These are phyloP conservation scores for Clavispora fructus DNA, from an alignment of 805 yeast species.

Conservation along the genomic window DNA sequence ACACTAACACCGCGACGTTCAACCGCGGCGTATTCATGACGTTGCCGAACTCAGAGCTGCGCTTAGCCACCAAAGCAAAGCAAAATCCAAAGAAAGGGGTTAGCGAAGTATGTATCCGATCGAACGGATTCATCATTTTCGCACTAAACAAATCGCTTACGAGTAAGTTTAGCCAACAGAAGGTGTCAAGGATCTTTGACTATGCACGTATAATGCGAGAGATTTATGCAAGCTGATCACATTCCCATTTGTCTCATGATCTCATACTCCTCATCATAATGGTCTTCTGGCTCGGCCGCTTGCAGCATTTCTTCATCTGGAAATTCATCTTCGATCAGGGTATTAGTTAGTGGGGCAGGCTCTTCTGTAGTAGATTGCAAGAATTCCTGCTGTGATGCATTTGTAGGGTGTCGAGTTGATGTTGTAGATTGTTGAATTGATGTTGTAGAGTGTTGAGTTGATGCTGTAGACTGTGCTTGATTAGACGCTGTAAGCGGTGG, in stretches of 20 bases:
- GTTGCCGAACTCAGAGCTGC: conserved; percentile 24
- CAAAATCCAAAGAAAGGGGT: conserved; percentile 1
- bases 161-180: conserved; percentile 24
- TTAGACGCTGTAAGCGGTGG: conserved; percentile 1
- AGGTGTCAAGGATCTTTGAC: conserved; percentile 42
- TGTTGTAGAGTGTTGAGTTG: too few species aligned
- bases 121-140: conserved; percentile 50
- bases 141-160: conserved; percentile 32
- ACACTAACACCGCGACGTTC: conserved; percentile 25
- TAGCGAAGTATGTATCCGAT: conserved; percentile 42
- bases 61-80: not conserved
- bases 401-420: too few species aligned
- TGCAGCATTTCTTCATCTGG: conserved; percentile 11
- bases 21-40: conserved; percentile 52
- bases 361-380: not conserved
- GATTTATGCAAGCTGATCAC: conserved; percentile 6
- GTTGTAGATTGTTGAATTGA: too few species aligned
- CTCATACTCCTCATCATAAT: conserved; percentile 25
- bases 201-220: conserved; percentile 31
- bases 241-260: conserved; percentile 36
- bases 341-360: not conserved
- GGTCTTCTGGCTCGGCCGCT: conserved; percentile 1
- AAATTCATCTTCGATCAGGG: not conserved
- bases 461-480: too few species aligned
- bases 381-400: too few species aligned